Percentiles rank a stretch among this genome's conserved stretches.
phyloP scores from a whole-genome alignment of 768 basidiomycete genomes.

The Tephrocybe sp. region DNA sequence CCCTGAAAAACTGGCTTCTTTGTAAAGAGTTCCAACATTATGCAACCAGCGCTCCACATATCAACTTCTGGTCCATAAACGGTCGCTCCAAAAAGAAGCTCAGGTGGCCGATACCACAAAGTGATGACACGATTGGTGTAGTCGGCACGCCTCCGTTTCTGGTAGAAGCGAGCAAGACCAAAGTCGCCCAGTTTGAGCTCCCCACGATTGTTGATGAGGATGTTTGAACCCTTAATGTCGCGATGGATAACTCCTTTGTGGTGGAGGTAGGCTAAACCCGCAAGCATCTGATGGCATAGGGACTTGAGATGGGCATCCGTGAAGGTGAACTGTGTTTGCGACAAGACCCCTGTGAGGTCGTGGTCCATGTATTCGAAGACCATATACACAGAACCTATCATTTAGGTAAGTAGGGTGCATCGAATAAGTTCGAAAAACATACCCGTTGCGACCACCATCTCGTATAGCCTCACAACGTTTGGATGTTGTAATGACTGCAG shows the following conservation, averaged over 20 bases:
- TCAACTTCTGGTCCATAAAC: constrained; percentile 97
- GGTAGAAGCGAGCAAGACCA: constrained; percentile 94
- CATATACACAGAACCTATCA: constrained; percentile 92
- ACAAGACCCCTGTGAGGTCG: constrained; percentile 91
- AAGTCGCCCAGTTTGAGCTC: constrained; percentile 97
- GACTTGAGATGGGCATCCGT: constrained; percentile 90
- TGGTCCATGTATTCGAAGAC: constrained; percentile 99
- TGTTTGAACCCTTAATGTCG: constrained; percentile 99
- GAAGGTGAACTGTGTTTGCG: constrained; percentile 87
- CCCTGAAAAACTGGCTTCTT: constrained; percentile 98
- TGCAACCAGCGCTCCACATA: constrained; percentile 99
- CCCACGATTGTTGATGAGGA: constrained; percentile 86
- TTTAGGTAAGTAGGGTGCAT: constrained; percentile 7
- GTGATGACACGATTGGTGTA: constrained; percentile 99
- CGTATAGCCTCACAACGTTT: constrained; percentile 86
- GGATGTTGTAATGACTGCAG: constrained; percentile 86
- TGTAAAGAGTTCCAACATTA: constrained; percentile 96
- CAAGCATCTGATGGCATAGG: constrained; percentile 92
- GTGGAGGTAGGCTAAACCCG: constrained; percentile 92
- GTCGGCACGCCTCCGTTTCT: constrained; percentile 84
- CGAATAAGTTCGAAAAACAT: constrained; percentile 17
- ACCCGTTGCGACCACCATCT: constrained; percentile 99
- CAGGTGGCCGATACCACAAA: constrained; percentile 96
- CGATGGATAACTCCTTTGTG: constrained; percentile 95
- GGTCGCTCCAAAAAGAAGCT: constrained; percentile 92